Percentiles rank a stretch among this genome's conserved stretches.
Evolutionary conservation across 2,329 filamentous ascomycete species (phyloP).

Genomic region (Arthrinium puccinioides): DNA sequence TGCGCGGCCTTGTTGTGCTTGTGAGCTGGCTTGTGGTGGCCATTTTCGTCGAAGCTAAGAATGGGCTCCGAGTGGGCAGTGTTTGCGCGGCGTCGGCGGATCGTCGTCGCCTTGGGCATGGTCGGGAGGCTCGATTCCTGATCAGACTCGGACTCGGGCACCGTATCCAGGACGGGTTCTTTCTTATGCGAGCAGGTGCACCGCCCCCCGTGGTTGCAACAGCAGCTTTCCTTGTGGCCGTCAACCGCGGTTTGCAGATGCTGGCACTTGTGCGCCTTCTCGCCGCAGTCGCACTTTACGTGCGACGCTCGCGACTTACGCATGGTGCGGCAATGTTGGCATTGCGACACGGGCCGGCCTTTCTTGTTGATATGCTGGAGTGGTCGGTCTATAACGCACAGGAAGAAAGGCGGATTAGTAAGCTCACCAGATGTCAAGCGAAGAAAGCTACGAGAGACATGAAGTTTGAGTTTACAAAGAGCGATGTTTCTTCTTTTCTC

Average conservation of each 20-base stretch:
- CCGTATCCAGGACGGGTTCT: conserved; percentile 53
- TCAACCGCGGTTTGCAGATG: conserved; percentile 51
- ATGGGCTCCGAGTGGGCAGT: conserved; percentile 55
- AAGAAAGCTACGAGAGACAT: conserved; percentile 5
- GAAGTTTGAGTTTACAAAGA: conserved; percentile 1
- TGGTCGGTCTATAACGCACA: conserved; percentile 82
- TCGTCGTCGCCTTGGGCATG: conserved; percentile 32
- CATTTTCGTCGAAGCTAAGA: conserved; percentile 55
- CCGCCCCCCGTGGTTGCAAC: conserved; percentile 61
- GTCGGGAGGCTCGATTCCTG: conserved; percentile 30
- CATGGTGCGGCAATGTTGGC: conserved; percentile 89
- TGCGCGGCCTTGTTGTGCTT: conserved; percentile 55
- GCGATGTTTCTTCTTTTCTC: no score
- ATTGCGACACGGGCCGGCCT: conserved; percentile 95
- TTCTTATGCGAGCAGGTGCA: conserved; percentile 61
- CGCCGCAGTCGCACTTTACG: conserved; percentile 93
- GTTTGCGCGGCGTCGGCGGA: conserved; percentile 50
- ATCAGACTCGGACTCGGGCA: conserved; percentile 57
- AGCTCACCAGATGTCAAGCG: conserved; percentile 8
- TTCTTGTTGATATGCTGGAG: conserved; percentile 96
- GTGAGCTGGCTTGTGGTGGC: conserved; percentile 55
- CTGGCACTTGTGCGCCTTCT: conserved; percentile 71
- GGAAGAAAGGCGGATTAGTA: no score
- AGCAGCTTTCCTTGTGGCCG: conserved; percentile 59
- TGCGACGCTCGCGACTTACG: conserved; percentile 94